Conservation (phyloP, 805 yeast genomes). For the Kodamaea nitidulidarum region DNA sequence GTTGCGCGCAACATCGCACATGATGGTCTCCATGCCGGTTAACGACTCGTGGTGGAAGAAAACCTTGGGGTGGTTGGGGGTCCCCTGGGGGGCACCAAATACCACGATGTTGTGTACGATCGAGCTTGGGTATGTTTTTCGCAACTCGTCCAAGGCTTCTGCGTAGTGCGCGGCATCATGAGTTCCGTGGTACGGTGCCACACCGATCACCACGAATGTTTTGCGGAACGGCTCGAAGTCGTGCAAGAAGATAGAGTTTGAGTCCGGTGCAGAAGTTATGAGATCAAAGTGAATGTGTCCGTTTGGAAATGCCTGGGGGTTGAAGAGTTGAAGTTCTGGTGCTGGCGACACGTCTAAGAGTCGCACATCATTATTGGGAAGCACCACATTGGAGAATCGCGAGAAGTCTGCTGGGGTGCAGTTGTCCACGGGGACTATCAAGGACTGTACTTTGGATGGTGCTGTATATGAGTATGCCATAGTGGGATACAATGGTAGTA, state of each 20-base stretch:
- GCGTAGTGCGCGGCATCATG: slow-evolving; percentile 8
- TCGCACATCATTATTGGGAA: slow-evolving; percentile 55
- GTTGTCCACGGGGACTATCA: slow-evolving; percentile 64
- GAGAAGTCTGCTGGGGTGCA: slow-evolving; percentile 41
- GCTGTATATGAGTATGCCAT: slow-evolving; percentile 38
- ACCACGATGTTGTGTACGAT: slow-evolving; percentile 52
- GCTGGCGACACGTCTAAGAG: slow-evolving; percentile 73
- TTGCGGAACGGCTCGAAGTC: slow-evolving; percentile 91
- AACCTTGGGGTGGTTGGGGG: slow-evolving; percentile 10
- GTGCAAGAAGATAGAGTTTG: slow-evolving; percentile 62
- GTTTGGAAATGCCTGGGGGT: slow-evolving; percentile 80
- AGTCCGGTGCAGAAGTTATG: slow-evolving; percentile 42
- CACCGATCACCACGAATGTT: slow-evolving; percentile 56
- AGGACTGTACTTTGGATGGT: slow-evolving; percentile 63
- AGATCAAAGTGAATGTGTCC: slow-evolving; percentile 69
- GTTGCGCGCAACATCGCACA: slow-evolving; percentile 68
- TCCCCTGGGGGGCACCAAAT: slow-evolving; percentile 44
- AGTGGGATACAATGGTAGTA: no score
- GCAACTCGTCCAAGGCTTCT: slow-evolving; percentile 36
- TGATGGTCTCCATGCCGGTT: slow-evolving; percentile 50
- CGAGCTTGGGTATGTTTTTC: slow-evolving; percentile 45
- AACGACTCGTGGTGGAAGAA: slow-evolving; percentile 29
- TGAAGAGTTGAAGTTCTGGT: slow-evolving; percentile 47
- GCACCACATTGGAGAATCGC: slow-evolving; percentile 40
- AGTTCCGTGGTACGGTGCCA: slow-evolving; percentile 27